Percentiles rank a stretch among this genome's conserved stretches.
Evolutionary conservation across 345 rosid species (phyloP).

Genomic region (Salix caprea): DNA sequence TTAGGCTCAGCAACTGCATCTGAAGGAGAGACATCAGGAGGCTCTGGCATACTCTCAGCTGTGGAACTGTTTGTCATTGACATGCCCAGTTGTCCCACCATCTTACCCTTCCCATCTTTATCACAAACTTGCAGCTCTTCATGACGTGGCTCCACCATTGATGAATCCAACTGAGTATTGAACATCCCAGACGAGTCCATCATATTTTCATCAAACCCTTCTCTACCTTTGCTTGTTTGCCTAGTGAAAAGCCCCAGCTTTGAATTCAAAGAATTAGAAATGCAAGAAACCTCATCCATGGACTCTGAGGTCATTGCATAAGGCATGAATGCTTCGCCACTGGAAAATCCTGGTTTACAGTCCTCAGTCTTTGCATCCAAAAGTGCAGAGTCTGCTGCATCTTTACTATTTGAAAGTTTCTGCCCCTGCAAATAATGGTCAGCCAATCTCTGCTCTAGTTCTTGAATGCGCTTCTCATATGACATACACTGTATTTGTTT

Average conservation of each 20-base stretch:
- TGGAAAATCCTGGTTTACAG: conserved; percentile 42
- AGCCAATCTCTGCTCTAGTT: conserved; percentile 78
- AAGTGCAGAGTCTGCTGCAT: conserved; percentile 39
- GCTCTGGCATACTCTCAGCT: conserved; percentile 72
- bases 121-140: conserved; percentile 48
- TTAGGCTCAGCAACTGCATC: conserved; percentile 44
- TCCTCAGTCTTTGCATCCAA: conserved; percentile 35
- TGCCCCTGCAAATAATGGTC: conserved; percentile 61
- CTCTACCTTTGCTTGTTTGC: conserved; percentile 71
- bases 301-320: conserved; percentile 59
- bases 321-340: conserved; percentile 42
- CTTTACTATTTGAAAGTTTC: conserved; percentile 46
- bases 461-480: conserved; percentile 91
- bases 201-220: conserved; percentile 94
- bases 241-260: conserved; percentile 50
- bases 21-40: conserved; percentile 35
- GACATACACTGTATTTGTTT: conserved; percentile 74
- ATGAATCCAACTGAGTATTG: conserved; percentile 69
- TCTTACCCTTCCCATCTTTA: conserved; percentile 62
- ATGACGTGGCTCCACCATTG: conserved; percentile 75
- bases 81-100: conserved; percentile 51
- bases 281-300: conserved; percentile 95
- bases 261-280: conserved; percentile 54
- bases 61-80: conserved; percentile 78
- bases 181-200: conserved; percentile 77